Base-by-base conservation (phyloP, 495 filamentous ascomycete genomes). In the Bryoglossum gracile region DNA sequence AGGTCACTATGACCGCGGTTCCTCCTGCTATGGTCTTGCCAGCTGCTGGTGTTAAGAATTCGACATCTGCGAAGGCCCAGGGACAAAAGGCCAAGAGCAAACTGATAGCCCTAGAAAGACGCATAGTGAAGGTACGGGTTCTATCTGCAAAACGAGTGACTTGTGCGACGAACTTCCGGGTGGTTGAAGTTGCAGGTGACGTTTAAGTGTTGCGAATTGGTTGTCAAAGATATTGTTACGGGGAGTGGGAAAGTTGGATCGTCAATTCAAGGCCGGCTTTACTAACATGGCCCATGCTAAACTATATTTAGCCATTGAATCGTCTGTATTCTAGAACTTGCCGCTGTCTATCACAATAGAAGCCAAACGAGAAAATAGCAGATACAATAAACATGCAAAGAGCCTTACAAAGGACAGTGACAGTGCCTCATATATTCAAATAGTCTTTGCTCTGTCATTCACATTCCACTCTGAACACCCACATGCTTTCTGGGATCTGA, bases 1-100 rank as follows among this genome's bases (percentile, higher is more conserved):
- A 87, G 53, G 67, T 57, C 11, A 81, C 65, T 10, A 64, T 70
- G 38, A 87, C 67, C 10, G 72, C 62, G 17, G 51, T 64, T 16
- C 74, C 75, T 28, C 65, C 71, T 35, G 69, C 56, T 28, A 80
- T 48, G 16, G 65, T 68, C 2, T 58, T 63, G 17, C 72, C 74
- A 1, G 73, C 67, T 14, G 62, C 62, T 18, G 83, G 77, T 26
- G 57, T 64, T 56, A 68, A 74, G 58, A 83, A 76, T 43, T 73
- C 54, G 45, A 81, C 67, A 59, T 81, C 77, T 38, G 80, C 81
- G 38, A 76, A 56, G 6, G 63, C 70, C 44, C 65, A 56, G 14
- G 72, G 66, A 34, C 66, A 55, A 11, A 77, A 54, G 22, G 68
- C 51, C 16, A 69, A 48, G 26, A 81, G 56, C 14, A 73, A 32